A percentile compares a stretch with the other conserved stretches of the same genome.
Conservation (phyloP, 768 basidiomycete genomes). For the Trametopsis cervina region DNA sequence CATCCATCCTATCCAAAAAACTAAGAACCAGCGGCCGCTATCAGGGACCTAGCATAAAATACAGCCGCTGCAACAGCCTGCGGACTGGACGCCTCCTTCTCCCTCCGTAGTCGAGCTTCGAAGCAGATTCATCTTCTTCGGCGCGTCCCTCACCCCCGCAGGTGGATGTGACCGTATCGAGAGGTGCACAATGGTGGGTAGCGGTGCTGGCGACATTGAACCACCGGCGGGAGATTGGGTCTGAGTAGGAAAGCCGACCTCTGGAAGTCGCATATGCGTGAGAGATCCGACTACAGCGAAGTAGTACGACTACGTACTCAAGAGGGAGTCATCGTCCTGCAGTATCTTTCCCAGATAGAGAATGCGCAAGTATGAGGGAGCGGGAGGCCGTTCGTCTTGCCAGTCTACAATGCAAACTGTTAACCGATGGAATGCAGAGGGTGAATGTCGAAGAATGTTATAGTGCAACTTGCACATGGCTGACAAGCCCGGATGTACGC, state of each 20-base stretch:
- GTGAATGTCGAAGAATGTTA: too few species aligned
- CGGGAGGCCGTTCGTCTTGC: constrained; percentile 73
- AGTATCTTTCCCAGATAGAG: constrained; percentile 73
- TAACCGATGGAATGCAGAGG: too few species aligned
- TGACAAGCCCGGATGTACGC: too few species aligned
- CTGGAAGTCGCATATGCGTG: constrained; percentile 10
- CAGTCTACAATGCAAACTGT: constrained; percentile 57
- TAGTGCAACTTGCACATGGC: too few species aligned
- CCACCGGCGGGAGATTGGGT: constrained; percentile 8
- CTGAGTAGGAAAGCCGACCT: constrained; percentile 25
- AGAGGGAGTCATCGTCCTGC: constrained; percentile 77
- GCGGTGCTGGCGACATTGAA: constrained; percentile 10
- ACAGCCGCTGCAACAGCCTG: constrained; percentile 34
- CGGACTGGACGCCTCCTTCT: constrained; percentile 17
- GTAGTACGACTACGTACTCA: constrained; percentile 36
- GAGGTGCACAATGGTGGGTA: constrained; percentile 69
- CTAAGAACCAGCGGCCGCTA: too few species aligned
- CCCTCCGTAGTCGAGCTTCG: constrained; percentile 18
- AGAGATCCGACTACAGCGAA: constrained; percentile 4
- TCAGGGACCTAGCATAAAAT: constrained; percentile 31
- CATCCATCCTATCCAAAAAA: too few species aligned
- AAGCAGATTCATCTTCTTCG: constrained; percentile 49
- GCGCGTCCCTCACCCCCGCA: constrained; percentile 39
- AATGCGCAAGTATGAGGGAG: constrained; percentile 69
- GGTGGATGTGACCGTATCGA: constrained; percentile 58